Evolutionary conservation across 495 filamentous ascomycete species (phyloP).

Genomic region (Penicillium chermesinum): DNA sequence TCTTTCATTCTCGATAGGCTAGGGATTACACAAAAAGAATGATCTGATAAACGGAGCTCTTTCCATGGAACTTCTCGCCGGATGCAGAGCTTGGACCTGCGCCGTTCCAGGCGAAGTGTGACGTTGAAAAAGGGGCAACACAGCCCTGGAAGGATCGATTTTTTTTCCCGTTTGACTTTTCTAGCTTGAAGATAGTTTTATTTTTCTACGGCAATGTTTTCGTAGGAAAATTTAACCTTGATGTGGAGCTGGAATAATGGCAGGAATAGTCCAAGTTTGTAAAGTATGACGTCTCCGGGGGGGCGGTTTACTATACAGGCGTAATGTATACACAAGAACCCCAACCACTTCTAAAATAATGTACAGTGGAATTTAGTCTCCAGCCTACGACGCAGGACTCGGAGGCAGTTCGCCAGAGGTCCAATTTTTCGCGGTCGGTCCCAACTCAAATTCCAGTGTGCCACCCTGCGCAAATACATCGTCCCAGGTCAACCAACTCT

Average conservation of each 20-base stretch:
- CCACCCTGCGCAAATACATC: slow-evolving; percentile 52
- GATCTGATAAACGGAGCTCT: too few species aligned
- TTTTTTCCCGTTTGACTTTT: not conserved
- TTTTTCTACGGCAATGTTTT: not conserved
- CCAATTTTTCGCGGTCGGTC: slow-evolving; percentile 40
- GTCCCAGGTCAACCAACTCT: slow-evolving; percentile 51
- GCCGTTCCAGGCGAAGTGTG: not conserved
- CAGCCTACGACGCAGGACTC: slow-evolving; percentile 43
- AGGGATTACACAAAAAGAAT: too few species aligned
- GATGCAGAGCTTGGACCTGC: slow-evolving; percentile 6
- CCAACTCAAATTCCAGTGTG: slow-evolving; percentile 50
- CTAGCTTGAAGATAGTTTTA: too few species aligned
- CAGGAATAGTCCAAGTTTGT: not conserved
- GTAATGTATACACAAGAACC: slow-evolving; percentile 1
- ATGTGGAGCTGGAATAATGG: too few species aligned
- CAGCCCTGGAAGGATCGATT: not conserved
- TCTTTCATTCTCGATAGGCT: not conserved
- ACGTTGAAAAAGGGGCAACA: not conserved
- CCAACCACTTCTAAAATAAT: not conserved
- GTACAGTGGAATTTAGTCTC: not conserved
- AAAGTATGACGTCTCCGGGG: too few species aligned
- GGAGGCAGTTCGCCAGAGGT: slow-evolving; percentile 47
- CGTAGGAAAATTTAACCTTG: too few species aligned
- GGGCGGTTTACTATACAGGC: too few species aligned
- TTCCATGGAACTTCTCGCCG: not conserved